Evolutionary conservation across 2,329 filamentous ascomycete species (phyloP).

Genomic region (Penicillium glabrum): DNA sequence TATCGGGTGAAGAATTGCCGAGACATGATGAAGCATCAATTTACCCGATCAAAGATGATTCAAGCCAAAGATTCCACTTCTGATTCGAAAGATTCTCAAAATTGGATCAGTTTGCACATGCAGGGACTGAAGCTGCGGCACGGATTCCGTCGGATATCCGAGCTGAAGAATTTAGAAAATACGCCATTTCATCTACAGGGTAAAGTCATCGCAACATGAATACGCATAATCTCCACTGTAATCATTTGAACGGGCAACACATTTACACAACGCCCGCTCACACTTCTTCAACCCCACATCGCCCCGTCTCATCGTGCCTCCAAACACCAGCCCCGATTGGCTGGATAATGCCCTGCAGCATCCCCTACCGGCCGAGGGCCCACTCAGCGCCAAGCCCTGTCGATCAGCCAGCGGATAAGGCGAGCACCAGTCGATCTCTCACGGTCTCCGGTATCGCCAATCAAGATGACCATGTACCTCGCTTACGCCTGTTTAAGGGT

Average conservation of each 20-base stretch:
- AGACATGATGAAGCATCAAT: not conserved
- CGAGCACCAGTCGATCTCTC: slow-evolving; percentile 17
- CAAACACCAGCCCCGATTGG: slow-evolving; percentile 9
- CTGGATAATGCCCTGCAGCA: slow-evolving; percentile 8
- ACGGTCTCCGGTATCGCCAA: slow-evolving; percentile 11
- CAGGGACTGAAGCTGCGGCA: not conserved
- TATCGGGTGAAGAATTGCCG: slow-evolving; percentile 19
- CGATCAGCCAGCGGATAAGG: slow-evolving; percentile 12
- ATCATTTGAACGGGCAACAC: too few species aligned
- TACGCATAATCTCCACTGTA: not conserved
- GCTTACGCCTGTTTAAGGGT: not conserved
- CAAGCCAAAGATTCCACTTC: not conserved
- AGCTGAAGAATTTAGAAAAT: not conserved
- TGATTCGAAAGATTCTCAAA: not conserved
- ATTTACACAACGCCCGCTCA: not conserved
- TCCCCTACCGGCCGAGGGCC: not conserved
- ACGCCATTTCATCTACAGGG: not conserved
- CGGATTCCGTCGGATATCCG: slow-evolving; percentile 27
- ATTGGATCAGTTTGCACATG: not conserved
- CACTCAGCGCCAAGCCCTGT: slow-evolving; percentile 7
- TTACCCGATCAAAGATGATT: not conserved
- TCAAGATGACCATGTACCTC: slow-evolving; percentile 3
- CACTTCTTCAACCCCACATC: not conserved
- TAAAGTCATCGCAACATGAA: not conserved
- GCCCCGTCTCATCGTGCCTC: slow-evolving; percentile 13